Evolutionary conservation across 2,329 filamentous ascomycete species (phyloP), one percentile per base, ranked within the genome.

Genomic region (Emergomyces orientalis): DNA sequence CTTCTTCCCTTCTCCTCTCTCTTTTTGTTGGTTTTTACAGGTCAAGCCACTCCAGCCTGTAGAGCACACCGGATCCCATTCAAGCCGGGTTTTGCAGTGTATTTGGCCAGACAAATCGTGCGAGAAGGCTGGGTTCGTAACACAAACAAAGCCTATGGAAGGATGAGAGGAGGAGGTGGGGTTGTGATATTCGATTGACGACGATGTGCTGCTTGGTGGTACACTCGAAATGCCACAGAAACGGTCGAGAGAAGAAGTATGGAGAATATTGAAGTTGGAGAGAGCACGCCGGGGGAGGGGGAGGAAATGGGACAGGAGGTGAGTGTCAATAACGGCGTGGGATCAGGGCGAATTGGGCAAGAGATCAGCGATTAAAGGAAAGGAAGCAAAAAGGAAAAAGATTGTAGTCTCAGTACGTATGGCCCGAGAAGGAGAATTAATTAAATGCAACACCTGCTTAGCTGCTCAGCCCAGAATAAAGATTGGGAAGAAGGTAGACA

Each of bases 11-110:
- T 22, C 39, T 30, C 6, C 2, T 58, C n/a, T 7, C 22, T 30
- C 37, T 19, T 19, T 52, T 58, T 7, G 34, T 43, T 14, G 32
- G 22, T n/a, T 58, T 22, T 45, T 27, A 25, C 19, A n/a, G 56
- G 37, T 43, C 56, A 58, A 41, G 43, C 56, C 56, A 58, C 37
- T 41, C 56, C 37, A 25, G 56, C 30, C 25, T 43, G 37, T 45
- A 58, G 37, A 41, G 39, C 22, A 58, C 39, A 58, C 37, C 22
- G 45, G 56, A 45, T 58, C 39, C 56, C 56, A 58, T 58, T 47
- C 32, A 27, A 58, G 56, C 56, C 25, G 56, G 39, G 39, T 17
- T 41, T 43, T 41, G 56, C 45, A n/a, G 56, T 58, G 14, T 13
- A n/a, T 55, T 55, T 37, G 56, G 56, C 37, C 54, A 57, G 34